Conservation (phyloP, 2,329 filamentous ascomycete species). For the Talaromyces atroroseus region DNA sequence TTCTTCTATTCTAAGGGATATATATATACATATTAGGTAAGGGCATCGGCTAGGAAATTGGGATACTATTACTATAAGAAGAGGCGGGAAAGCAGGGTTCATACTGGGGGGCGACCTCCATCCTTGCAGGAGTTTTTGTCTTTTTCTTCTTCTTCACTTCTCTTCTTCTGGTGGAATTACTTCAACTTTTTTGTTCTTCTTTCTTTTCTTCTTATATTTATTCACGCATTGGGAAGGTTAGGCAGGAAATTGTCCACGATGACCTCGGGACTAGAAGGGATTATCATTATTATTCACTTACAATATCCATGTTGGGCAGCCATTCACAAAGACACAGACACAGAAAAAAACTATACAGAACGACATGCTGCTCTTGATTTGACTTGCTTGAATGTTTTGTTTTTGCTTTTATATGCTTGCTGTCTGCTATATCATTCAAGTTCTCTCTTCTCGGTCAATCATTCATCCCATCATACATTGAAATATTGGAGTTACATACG, state of each 20-base stretch:
- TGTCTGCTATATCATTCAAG: background rate
- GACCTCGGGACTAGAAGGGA: background rate
- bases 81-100: conserved; percentile 10
- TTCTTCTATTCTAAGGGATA: background rate
- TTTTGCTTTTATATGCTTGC: background rate
- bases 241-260: background rate
- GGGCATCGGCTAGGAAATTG: conserved; percentile 1
- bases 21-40: background rate
- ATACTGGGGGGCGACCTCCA: conserved; percentile 12
- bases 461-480: background rate
- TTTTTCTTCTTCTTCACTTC: background rate
- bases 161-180: background rate
- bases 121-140: conserved; percentile 12
- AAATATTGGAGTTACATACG: background rate
- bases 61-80: conserved; percentile 1
- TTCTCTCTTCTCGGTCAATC: background rate
- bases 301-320: conserved; percentile 5
- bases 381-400: background rate
- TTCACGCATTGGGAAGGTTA: background rate
- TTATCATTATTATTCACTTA: background rate
- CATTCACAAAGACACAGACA: background rate
- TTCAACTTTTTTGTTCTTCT: background rate
- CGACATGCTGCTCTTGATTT: background rate
- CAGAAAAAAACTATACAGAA: too few relatives aligned
- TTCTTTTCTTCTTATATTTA: background rate